Base-by-base conservation (phyloP, 225 moss, liverwort and hornwort genomes). In the Antitrichia curtipendula region DNA sequence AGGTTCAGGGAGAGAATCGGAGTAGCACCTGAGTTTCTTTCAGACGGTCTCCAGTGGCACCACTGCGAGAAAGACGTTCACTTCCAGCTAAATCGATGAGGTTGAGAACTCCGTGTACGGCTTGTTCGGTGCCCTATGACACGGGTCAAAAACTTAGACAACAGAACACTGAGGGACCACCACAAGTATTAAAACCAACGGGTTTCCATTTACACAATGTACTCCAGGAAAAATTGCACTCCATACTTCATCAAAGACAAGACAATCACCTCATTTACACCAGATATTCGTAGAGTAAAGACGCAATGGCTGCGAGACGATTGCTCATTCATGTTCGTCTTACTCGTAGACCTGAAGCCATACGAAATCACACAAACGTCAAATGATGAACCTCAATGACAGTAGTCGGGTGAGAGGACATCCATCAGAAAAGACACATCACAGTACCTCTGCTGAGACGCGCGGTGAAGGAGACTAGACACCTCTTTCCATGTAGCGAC, bases 261-360 rank as follows among this genome's bases (percentile, higher is more conserved):
- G 21, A 81, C 27, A 57, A 28, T 18, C 89, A 97, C 98, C 98
- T 98, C 98, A 84, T 98, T 98, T 6, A 94, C 90, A 58, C 97
- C 98, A 78, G 97, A 97, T 74, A 98, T 93, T 63, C 98, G 90
- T 63, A 98, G 90, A n/a, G 98, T 98, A 86, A 98, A 98, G 45
- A 98, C 98, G 80, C 98, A 98, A 82, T 98, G 98, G 88, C 98
- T 98, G 73, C 98, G 96, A 68, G 98, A 98, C 13, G 98, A 98
- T 82, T 98, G 98, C 88, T 98, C 98, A 87, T 98, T 98, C 98
- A 98, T 98, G 63, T 95, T 95, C 16, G 98, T 98, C 93, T 97
- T 98, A 38, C 97, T 95, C 29, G 94, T 93, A 49, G 98, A 97
- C 86, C 98, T 98, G 95, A 65, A 78, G 78, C 45, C 66, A 62